Conservation (phyloP, 2,329 filamentous ascomycete genomes). For the Colletotrichum aenigma region DNA sequence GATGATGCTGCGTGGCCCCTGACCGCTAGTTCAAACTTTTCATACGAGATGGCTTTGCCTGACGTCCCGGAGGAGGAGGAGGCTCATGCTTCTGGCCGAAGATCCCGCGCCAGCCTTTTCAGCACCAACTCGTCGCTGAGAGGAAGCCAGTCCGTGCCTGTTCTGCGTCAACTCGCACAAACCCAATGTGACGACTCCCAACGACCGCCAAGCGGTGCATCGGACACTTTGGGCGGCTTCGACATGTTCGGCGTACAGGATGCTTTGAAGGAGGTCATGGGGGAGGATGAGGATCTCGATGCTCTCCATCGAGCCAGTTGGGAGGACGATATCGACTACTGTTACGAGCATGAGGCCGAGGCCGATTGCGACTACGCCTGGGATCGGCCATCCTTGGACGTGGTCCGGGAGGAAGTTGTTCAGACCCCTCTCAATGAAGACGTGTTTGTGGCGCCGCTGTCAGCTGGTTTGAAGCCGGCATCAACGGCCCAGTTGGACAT, state of each 20-base stretch:
- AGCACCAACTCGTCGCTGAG: slow-evolving; percentile 58
- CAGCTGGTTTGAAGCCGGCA: slow-evolving; percentile 13
- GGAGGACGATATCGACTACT: slow-evolving; percentile 75
- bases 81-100: slow-evolving; percentile 38
- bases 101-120: slow-evolving; percentile 46
- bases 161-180: slow-evolving; percentile 51
- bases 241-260: slow-evolving; percentile 42
- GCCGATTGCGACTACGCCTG: slow-evolving; percentile 71
- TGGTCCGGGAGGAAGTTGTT: slow-evolving; percentile 34
- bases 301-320: slow-evolving; percentile 53
- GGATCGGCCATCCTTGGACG: slow-evolving; percentile 62
- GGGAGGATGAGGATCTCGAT: slow-evolving; percentile 29
- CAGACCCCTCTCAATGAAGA: slow-evolving; percentile 23
- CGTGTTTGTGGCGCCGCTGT: slow-evolving; percentile 5
- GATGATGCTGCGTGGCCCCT: slow-evolving; percentile 51
- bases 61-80: slow-evolving; percentile 71
- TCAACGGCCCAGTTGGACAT: slow-evolving; percentile 37
- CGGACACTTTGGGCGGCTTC: slow-evolving; percentile 55
- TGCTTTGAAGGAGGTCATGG: slow-evolving; percentile 29
- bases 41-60: slow-evolving; percentile 52
- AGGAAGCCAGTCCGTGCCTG: slow-evolving; percentile 60
- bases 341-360: slow-evolving; percentile 71
- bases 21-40: slow-evolving; percentile 33
- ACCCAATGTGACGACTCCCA: slow-evolving; percentile 14
- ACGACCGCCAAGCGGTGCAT: slow-evolving; percentile 51